These are phyloP conservation scores for Fraxinus ornus DNA, from an alignment of 305 asterid species.

Conservation along the genomic window DNA sequence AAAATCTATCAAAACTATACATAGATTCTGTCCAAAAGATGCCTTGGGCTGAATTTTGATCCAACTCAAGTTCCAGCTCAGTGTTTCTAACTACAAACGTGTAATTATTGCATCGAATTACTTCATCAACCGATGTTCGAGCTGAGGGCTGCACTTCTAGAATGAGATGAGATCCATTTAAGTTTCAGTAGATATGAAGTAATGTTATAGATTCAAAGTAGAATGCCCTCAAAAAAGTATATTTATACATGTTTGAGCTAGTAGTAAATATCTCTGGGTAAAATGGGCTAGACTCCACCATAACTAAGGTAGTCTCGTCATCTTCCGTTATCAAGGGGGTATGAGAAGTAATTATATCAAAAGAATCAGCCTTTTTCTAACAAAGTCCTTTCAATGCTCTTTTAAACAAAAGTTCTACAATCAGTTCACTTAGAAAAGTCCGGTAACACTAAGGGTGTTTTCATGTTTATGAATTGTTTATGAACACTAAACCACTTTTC, in stretches of 20 bases:
- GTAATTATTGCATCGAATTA: not conserved
- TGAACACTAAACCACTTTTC: not conserved
- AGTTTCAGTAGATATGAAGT: not conserved
- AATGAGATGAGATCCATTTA: not conserved
- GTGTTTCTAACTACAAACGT: not conserved
- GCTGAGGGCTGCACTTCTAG: not conserved
- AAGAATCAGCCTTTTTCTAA: not conserved
- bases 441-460: not conserved
- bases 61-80: not conserved
- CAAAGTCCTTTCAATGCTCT: not conserved
- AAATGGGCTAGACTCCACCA: not conserved
- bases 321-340: slow-evolving; percentile 8
- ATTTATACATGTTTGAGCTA: not conserved
- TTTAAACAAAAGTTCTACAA: not conserved
- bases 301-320: not conserved
- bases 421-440: not conserved
- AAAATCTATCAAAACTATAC: not conserved
- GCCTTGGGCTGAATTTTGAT: not conserved
- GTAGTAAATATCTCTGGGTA: not conserved
- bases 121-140: not conserved
- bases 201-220: not conserved
- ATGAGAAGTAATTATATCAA: slow-evolving; percentile 2
- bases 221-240: not conserved
- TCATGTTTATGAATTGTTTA: not conserved
- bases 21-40: not conserved